Evolutionary conservation across 805 yeast genomes (phyloP).

Genomic region (Monosporozyma unispora): DNA sequence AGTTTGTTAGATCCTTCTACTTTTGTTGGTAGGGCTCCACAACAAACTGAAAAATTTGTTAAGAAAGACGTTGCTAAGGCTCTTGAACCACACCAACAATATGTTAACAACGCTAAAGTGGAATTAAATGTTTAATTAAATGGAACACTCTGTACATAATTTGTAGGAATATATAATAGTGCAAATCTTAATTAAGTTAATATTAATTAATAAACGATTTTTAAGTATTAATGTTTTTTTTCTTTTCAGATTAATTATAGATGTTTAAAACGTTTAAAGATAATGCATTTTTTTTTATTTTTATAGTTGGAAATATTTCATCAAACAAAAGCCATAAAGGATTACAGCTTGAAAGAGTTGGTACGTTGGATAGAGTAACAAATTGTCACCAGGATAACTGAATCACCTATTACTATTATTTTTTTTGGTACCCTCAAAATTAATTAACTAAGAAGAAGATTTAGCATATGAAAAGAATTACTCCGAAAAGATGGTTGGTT

Average conservation of each 20-base stretch:
- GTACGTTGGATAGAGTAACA: no score
- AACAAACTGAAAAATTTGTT: constrained; percentile 92
- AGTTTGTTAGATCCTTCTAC: constrained; percentile 80
- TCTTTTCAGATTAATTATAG: no score
- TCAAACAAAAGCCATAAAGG: background rate
- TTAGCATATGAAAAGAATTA: background rate
- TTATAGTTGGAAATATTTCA: background rate
- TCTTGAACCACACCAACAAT: constrained; percentile 52
- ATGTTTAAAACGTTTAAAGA: background rate
- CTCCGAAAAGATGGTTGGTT: constrained; percentile 9
- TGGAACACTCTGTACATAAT: background rate
- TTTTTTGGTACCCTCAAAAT: background rate
- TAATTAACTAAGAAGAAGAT: background rate
- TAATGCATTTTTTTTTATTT: constrained; percentile 1
- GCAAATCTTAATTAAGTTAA: background rate
- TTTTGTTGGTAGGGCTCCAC: constrained; percentile 96
- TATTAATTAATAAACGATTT: background rate
- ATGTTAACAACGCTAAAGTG: constrained; percentile 58
- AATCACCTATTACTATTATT: background rate
- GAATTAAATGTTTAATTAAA: constrained; percentile 60
- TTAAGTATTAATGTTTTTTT: no score
- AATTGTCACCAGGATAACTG: no score
- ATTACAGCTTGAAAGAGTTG: background rate
- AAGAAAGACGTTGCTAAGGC: constrained; percentile 78
- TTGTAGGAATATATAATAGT: background rate